These are phyloP conservation scores for Auriscalpium vulgare DNA, from an alignment of 768 basidiomycete species.

Conservation along the genomic window DNA sequence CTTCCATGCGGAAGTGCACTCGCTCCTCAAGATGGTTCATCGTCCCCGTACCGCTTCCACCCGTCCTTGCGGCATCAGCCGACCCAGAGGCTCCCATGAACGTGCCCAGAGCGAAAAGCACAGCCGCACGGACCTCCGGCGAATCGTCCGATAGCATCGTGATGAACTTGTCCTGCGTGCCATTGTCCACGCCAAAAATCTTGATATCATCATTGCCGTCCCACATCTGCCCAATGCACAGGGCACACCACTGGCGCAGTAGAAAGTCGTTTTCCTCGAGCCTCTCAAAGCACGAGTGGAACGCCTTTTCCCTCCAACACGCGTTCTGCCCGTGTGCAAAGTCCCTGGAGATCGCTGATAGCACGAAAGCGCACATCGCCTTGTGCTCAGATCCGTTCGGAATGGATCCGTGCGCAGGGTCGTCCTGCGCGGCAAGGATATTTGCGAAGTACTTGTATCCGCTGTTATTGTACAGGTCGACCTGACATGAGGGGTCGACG, in stretches of 20 bases:
- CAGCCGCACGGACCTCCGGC: constrained; percentile 88
- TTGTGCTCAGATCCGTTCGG: constrained; percentile 94
- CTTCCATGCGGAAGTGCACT: constrained; percentile 83
- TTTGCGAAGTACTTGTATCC: constrained; percentile 84
- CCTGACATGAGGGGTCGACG: constrained; percentile 89
- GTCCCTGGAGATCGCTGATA: constrained; percentile 84
- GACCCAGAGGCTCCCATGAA: constrained; percentile 88
- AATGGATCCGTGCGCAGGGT: constrained; percentile 45
- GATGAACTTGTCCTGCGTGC: constrained; percentile 78
- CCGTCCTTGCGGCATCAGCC: constrained; percentile 52
- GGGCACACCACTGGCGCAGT: constrained; percentile 86
- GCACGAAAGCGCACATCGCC: constrained; percentile 97
- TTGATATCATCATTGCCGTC: constrained; percentile 88
- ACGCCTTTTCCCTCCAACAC: constrained; percentile 73
- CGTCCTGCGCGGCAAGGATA: constrained; percentile 63
- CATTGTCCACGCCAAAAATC: constrained; percentile 68
- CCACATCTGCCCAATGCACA: constrained; percentile 96
- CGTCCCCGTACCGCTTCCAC: constrained; percentile 82
- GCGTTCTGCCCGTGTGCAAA: constrained; percentile 82
- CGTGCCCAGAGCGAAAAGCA: constrained; percentile 85
- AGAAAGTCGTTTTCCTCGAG: constrained; percentile 88
- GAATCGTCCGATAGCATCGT: constrained; percentile 76
- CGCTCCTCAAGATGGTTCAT: constrained; percentile 68
- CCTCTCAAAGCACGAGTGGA: constrained; percentile 79
- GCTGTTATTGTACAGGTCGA: constrained; percentile 76